These are phyloP conservation scores for Hyphopichia buzzinii DNA, from an alignment of 1,139 yeast genomes.

Conservation along the genomic window DNA sequence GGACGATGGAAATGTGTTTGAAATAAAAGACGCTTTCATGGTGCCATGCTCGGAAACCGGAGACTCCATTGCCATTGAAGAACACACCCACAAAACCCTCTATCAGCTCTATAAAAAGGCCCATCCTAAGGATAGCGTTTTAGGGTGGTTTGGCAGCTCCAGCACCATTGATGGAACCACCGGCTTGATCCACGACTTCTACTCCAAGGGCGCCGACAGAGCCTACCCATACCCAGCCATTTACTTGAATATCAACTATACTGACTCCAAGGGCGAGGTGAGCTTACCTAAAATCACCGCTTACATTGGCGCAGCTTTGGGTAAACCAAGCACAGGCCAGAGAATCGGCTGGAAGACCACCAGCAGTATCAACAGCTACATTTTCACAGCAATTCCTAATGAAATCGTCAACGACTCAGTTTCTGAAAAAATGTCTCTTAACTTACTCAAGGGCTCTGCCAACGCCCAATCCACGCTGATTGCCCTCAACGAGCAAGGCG, in stretches of 20 bases:
- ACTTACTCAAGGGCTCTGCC: slow-evolving; percentile 28
- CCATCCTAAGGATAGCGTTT: slow-evolving; percentile 73
- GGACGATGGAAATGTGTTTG: slow-evolving; percentile 81
- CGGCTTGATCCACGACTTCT: slow-evolving; percentile 83
- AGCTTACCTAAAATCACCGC: slow-evolving; percentile 54
- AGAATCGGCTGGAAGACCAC: slow-evolving; percentile 48
- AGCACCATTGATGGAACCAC: slow-evolving; percentile 66
- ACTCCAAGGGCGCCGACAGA: slow-evolving; percentile 65
- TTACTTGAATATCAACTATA: slow-evolving; percentile 60
- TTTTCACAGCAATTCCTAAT: slow-evolving; percentile 78
- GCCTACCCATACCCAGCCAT: slow-evolving; percentile 78
- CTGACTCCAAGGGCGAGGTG: slow-evolving; percentile 36
- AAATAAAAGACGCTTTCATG: slow-evolving; percentile 73
- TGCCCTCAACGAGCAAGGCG: slow-evolving; percentile 15
- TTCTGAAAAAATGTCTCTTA: slow-evolving; percentile 57
- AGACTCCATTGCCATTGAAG: slow-evolving; percentile 70
- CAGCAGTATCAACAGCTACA: slow-evolving; percentile 48
- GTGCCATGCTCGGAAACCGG: slow-evolving; percentile 84
- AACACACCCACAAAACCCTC: slow-evolving; percentile 68
- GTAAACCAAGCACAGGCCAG: slow-evolving; percentile 43
- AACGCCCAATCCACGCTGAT: slow-evolving; percentile 15
- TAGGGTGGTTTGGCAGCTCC: slow-evolving; percentile 87
- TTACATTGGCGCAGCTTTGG: slow-evolving; percentile 76
- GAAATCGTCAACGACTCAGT: slow-evolving; percentile 58
- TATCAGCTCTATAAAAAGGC: slow-evolving; percentile 75